Evolutionary conservation across 2,329 filamentous ascomycete species (phyloP).

Genomic region (Claviceps purpurea): DNA sequence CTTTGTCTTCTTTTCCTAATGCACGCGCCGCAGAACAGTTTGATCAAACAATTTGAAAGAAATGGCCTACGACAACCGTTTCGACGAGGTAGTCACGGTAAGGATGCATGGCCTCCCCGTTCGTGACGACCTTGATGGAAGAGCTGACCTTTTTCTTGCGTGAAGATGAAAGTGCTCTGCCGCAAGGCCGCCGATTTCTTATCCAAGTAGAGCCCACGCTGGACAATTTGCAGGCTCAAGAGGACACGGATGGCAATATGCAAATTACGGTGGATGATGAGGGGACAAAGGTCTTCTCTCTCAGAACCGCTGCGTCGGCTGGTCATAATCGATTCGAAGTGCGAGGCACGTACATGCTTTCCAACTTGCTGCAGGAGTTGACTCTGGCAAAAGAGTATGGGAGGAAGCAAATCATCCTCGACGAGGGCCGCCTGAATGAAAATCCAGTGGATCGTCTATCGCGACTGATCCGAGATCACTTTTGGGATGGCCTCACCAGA

Average conservation of each 20-base stretch:
- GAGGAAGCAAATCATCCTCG: constrained; percentile 77
- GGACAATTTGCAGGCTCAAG: constrained; percentile 63
- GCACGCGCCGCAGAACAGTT: constrained; percentile 30
- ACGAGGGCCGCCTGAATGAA: constrained; percentile 84
- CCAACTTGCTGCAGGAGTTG: constrained; percentile 89
- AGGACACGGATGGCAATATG: constrained; percentile 88
- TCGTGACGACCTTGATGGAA: background rate
- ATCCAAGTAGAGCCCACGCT: constrained; percentile 79
- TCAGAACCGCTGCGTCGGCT: constrained; percentile 75
- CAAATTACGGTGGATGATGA: constrained; percentile 96
- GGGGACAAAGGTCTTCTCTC: constrained; percentile 77
- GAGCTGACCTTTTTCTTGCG: background rate
- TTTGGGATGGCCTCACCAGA: constrained; percentile 85
- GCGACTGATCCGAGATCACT: constrained; percentile 75
- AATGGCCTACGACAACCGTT: constrained; percentile 40
- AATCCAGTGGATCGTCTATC: constrained; percentile 84
- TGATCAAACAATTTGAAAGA: constrained; percentile 39
- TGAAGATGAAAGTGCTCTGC: constrained; percentile 57
- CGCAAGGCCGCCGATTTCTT: constrained; percentile 62
- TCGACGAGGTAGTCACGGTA: constrained; percentile 46
- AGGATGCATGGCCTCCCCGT: constrained; percentile 8
- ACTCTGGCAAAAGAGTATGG: constrained; percentile 85
- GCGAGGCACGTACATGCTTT: constrained; percentile 92
- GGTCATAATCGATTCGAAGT: constrained; percentile 83
- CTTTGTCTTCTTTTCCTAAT: background rate